Evolutionary conservation across 2,329 filamentous ascomycete genomes (phyloP).

Genomic region (Trichoderma koningii): DNA sequence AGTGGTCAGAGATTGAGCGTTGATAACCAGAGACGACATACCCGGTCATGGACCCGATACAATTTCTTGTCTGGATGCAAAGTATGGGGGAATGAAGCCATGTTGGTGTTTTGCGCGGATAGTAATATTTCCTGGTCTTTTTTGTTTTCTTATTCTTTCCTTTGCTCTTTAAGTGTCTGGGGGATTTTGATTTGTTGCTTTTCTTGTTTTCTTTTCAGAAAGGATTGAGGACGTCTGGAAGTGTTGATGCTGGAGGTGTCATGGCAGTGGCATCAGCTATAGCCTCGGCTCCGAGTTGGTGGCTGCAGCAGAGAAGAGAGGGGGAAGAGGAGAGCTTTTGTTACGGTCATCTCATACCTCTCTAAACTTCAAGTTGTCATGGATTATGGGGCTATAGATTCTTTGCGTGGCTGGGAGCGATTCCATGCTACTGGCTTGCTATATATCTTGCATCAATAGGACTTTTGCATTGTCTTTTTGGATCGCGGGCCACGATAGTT

Average conservation of each 20-base stretch:
- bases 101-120: constrained; percentile 28
- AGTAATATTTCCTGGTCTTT: constrained; percentile 4
- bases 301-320: constrained; percentile 7
- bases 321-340: constrained; percentile 5
- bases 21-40: constrained; percentile 26
- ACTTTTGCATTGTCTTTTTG: neutral
- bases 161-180: constrained; percentile 11
- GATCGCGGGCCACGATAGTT: neutral
- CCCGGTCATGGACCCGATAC: constrained; percentile 22
- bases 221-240: constrained; percentile 6
- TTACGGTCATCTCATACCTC: constrained; percentile 15
- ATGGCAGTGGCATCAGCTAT: neutral
- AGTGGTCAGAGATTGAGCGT: constrained; percentile 11
- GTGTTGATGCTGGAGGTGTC: neutral
- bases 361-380: neutral
- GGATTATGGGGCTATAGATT: constrained; percentile 25
- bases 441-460: neutral
- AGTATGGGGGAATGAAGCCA: constrained; percentile 28
- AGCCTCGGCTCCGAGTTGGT: constrained; percentile 16
- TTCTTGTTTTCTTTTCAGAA: constrained; percentile 12
- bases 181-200: constrained; percentile 1
- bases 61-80: constrained; percentile 28
- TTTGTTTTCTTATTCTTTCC: neutral
- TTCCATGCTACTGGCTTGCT: constrained; percentile 21
- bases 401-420: constrained; percentile 26